Base-by-base conservation (phyloP, 257 asterid genomes). In the Echium plantagineum region DNA sequence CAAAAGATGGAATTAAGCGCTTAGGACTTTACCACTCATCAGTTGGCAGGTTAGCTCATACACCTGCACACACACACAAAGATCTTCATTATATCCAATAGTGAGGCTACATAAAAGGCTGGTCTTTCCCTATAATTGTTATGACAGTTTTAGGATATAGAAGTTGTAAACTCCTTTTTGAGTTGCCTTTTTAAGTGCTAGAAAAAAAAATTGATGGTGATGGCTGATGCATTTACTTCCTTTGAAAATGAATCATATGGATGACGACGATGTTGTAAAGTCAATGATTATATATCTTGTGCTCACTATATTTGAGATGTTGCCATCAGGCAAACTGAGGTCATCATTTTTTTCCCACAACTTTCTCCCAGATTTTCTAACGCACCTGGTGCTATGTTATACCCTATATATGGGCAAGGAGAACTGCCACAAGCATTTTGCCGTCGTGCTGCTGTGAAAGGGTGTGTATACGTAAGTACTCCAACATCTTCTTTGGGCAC, bases 401-500 rank as follows among this genome's bases (percentile, higher is more conserved):
- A 88, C 71, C 97, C 98, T 64, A 76, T 88, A 26, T 84, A 86
- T 31, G 98, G 97, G 59, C 98, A 85, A 71, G 97, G 96, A 66
- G 95, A 85, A 74, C 84, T 91, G 63, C 88, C 95, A 55, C 95
- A 88, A 77, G 90, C 98, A 32, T 91, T 91, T 77, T 88, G 97
- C 75, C 94, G 97, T 17, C 94, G 97, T 67, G 95, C 97, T 78
- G 98, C 95, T 53, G 98, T 91, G 63, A 91, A 91, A 78, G 96
- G 97, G 59, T 85, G 94, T 84, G 78, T 78, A 59, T 71, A 84
- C 77, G 98, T 91, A 80, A 64, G 96, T 73, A 61, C 60, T 42
- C n/a, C 17, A 7, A 42, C 49, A 12, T 13, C 17, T 42, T 10
- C 10, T 42, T 2, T 42, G 49, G 48, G 12, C 1, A 42, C 17